Base-by-base conservation (phyloP, 441 rosid species). In the Adansonia grandidieri region DNA sequence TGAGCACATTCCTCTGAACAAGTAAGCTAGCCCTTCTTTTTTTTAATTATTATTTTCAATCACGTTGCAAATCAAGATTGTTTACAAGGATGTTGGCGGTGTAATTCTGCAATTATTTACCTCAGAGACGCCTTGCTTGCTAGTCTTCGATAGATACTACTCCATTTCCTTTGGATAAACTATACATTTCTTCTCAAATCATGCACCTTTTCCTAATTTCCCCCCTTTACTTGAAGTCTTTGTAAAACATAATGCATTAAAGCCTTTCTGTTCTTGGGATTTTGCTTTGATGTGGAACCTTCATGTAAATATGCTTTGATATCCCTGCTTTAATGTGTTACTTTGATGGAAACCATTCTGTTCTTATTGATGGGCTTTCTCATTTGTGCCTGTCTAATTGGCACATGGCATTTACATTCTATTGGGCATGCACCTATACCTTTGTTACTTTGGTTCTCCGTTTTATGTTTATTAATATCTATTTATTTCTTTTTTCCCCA, bases 1-100 rank as follows among this genome's bases (percentile, higher is more conserved):
- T 80, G 90, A 89, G 85, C 94, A 84, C 87, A 89, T 96, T 77
- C 97, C 99, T 32, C 56, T 91, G 80, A 22, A 2, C 32, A 28
- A 28, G 32, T 28, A 28, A 28, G 32, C 32, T 28, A 1, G 32
- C 2, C 2, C 32, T 28, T 28, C 20, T 47, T n/a, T 9, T 45
- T 32, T 28, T 63, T 7, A 11, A 32, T 32, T 32, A 32, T 32
- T 32, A 32, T 32, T 32, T 32, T 32, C 37, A 32, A 32, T 32
- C 2, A 32, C 37, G 37, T 32, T 32, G 37, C 37, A 32, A 2
- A 32, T 32, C 37, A 32, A 32, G 37, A 32, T 32, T 32, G 32
- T 63, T 67, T 19, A 68, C 72, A 68, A 45, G 54, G 9, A 45
- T 20, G 10, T 5, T 19, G 10, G 32, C 10, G 32, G n/a, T 45